Conservation (phyloP, 331 rosid species). For the Quercus lobata region DNA sequence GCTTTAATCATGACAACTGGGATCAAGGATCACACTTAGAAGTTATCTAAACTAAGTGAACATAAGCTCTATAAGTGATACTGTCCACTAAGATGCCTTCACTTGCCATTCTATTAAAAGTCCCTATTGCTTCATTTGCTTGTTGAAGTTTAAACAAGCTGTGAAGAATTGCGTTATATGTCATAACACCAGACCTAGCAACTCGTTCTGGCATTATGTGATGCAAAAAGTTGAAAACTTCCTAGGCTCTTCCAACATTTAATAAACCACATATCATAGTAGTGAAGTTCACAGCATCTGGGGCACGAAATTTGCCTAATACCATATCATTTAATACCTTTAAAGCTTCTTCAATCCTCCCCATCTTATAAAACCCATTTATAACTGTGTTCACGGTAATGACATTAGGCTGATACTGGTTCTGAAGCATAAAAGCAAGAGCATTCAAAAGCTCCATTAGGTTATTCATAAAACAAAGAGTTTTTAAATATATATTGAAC, state of each 20-base stretch:
- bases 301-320: conserved; percentile 62
- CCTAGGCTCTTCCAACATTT: conserved; percentile 51
- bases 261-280: conserved; percentile 63
- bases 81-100: conserved; percentile 46
- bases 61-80: conserved; percentile 31
- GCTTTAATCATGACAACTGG: no score
- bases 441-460: conserved; percentile 73
- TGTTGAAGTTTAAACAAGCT: conserved; percentile 60
- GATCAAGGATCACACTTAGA: no score
- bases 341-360: conserved; percentile 70
- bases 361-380: conserved; percentile 78
- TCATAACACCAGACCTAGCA: conserved; percentile 54
- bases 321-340: conserved; percentile 69
- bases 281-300: conserved; percentile 77
- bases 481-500: conserved; percentile 73
- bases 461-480: conserved; percentile 60
- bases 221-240: conserved; percentile 46
- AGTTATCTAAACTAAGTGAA: no score
- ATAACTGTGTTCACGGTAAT: conserved; percentile 71
- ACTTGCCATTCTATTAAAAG: conserved; percentile 41
- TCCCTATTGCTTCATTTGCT: conserved; percentile 44
- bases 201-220: conserved; percentile 59
- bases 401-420: conserved; percentile 56
- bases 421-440: conserved; percentile 71
- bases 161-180: conserved; percentile 62